Evolutionary conservation across 2,329 filamentous ascomycete species (phyloP), one percentile per base, ranked within the genome.

Genomic region (Botrytis porri): DNA sequence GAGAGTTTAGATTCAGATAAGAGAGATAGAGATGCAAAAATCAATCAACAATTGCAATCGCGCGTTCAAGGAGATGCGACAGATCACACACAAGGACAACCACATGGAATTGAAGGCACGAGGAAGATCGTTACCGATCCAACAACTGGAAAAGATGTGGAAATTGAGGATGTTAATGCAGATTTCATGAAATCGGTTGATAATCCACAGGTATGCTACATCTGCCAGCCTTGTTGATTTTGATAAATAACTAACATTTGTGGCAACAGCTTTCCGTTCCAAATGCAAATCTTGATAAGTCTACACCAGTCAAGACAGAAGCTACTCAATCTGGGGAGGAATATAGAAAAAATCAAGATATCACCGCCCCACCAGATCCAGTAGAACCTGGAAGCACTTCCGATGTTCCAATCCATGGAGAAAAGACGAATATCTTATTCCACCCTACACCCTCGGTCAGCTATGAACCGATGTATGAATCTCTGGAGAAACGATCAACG

Each of bases 381-480:
- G 86, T 97, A 32, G 90, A 91, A 25, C 87, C 91, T 73, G 93
- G 94, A 37, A 89, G 91, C 48, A 98, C 95, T 0, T 95, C 93
- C 39, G 96, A 98, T 82, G 94, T 98, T 1, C 96, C 96, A 4
- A 97, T 98, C 73, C 93, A 95, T 80, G 95, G 95, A 79, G 95
- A 98, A 81, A 98, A 96, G 87, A 98, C 96, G 5, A 98, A 97
- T 75, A 91, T 98, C 29, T 87, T 98, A 43, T 98, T 98, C 82
- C 95, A 98, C 82, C 95, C 96, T 25, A 98, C 95, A 0, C 95
- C 95, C 0, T 92, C 92, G 0, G 88, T 97, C 77, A 94, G 91
- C 84, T 97, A 94, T 80, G 93, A 97, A 82, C 94, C 95, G 7
- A 97, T 94, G 88, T 98, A 93, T 81, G 88, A 86, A 32, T 83